Percentiles rank a stretch among this genome's conserved stretches.
Conservation (phyloP, 345 rosid genomes). For the Kandelia obovata region DNA sequence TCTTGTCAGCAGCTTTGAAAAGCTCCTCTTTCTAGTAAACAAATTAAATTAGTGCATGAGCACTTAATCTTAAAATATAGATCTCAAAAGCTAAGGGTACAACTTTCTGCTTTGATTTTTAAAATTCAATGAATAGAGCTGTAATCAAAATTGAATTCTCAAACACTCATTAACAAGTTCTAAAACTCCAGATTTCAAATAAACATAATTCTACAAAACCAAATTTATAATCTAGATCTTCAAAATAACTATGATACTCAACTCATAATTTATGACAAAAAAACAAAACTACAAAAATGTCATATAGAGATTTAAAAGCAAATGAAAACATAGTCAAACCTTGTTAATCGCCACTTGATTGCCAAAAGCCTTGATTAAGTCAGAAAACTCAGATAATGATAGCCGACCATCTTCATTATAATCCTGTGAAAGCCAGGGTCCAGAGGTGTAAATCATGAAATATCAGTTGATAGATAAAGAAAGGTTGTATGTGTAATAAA, state of each 20-base stretch:
- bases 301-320: constrained; percentile 5
- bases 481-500: no score
- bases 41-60: constrained; percentile 10
- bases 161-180: constrained; percentile 8
- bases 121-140: not conserved
- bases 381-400: constrained; percentile 73
- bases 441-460: not conserved
- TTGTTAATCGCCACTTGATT: constrained; percentile 67
- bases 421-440: constrained; percentile 45
- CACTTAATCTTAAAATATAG: no score
- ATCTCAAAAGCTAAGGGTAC: not conserved
- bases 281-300: not conserved
- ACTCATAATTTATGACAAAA: not conserved
- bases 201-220: not conserved
- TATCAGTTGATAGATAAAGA: no score
- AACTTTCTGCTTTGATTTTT: not conserved
- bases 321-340: constrained; percentile 43
- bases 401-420: constrained; percentile 80
- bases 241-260: not conserved
- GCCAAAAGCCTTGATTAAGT: constrained; percentile 77
- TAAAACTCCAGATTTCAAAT: constrained; percentile 1
- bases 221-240: not conserved
- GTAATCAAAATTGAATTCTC: constrained; percentile 1
- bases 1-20: constrained; percentile 82
- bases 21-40: constrained; percentile 79